phyloP scores from a whole-genome alignment of 345 rosid species.

The Arabidopsis suecica region DNA sequence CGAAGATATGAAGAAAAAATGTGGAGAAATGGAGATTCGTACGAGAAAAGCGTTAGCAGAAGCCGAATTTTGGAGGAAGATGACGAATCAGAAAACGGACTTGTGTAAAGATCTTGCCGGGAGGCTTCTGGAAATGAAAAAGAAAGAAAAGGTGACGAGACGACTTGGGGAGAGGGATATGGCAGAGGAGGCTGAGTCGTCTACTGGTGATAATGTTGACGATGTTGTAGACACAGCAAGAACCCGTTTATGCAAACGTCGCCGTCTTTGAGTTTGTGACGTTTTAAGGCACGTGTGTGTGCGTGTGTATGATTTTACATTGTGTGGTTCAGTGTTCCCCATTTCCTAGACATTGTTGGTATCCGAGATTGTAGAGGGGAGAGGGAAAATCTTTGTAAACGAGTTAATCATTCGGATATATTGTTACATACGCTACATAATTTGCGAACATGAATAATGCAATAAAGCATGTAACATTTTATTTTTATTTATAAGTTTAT shows the following conservation, averaged over 20 bases:
- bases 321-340: background rate
- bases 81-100: background rate
- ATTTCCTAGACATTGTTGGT: background rate
- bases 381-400: too few relatives aligned
- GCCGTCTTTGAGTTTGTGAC: background rate
- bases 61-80: background rate
- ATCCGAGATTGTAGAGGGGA: too few relatives aligned
- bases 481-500: too few relatives aligned
- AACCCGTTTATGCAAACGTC: slow-evolving; percentile 8
- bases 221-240: background rate
- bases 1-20: background rate
- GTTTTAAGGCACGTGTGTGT: background rate
- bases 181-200: background rate
- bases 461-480: too few relatives aligned
- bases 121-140: background rate
- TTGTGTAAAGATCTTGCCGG: background rate
- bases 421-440: too few relatives aligned
- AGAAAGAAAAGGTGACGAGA: rapidly evolving
- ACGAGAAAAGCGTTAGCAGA: background rate
- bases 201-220: slow-evolving; percentile 22
- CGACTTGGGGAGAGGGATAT: rapidly evolving
- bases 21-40: background rate
- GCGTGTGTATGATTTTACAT: background rate
- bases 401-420: too few relatives aligned
- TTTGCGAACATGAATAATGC: too few relatives aligned